Evolutionary conservation across 1,139 yeast species (phyloP).

Genomic region (Candida sanyaensis): DNA sequence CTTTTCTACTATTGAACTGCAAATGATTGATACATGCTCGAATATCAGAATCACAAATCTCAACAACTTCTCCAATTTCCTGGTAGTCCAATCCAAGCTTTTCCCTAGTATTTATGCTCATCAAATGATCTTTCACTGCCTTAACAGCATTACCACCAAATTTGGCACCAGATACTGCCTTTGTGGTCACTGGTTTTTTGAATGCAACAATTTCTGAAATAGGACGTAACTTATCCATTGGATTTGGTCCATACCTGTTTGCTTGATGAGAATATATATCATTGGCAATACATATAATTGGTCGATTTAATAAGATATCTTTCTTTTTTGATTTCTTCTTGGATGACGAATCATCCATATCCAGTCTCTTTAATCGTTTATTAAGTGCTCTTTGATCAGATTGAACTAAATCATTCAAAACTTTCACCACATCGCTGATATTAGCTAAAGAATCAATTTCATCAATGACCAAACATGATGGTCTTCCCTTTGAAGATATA

Average conservation of each 20-base stretch:
- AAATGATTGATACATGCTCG: slow-evolving; percentile 83
- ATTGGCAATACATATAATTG: slow-evolving; percentile 91
- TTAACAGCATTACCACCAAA: slow-evolving; percentile 38
- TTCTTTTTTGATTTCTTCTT: slow-evolving; percentile 26
- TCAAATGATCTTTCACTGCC: slow-evolving; percentile 43
- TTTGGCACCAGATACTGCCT: slow-evolving; percentile 35
- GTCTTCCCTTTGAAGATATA: slow-evolving; percentile 55
- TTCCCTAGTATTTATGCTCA: slow-evolving; percentile 34
- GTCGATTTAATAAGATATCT: slow-evolving; percentile 60
- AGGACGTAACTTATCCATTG: slow-evolving; percentile 73
- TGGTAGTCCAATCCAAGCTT: slow-evolving; percentile 33
- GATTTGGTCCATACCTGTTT: slow-evolving; percentile 33
- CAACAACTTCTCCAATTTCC: slow-evolving; percentile 56
- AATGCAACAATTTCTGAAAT: slow-evolving; percentile 72
- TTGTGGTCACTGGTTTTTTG: slow-evolving; percentile 54
- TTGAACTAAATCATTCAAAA: slow-evolving; percentile 59
- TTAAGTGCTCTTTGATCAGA: slow-evolving; percentile 57
- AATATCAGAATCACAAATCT: slow-evolving; percentile 78
- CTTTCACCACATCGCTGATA: slow-evolving; percentile 67
- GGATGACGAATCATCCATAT: slow-evolving; percentile 15
- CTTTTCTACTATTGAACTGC: slow-evolving; percentile 58
- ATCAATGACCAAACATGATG: slow-evolving; percentile 82
- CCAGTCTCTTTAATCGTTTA: slow-evolving; percentile 14
- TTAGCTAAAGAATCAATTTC: slow-evolving; percentile 93
- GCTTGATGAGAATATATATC: slow-evolving; percentile 64